Evolutionary conservation across 2,329 filamentous ascomycete species (phyloP).

Genomic region (Trichoderma breve): DNA sequence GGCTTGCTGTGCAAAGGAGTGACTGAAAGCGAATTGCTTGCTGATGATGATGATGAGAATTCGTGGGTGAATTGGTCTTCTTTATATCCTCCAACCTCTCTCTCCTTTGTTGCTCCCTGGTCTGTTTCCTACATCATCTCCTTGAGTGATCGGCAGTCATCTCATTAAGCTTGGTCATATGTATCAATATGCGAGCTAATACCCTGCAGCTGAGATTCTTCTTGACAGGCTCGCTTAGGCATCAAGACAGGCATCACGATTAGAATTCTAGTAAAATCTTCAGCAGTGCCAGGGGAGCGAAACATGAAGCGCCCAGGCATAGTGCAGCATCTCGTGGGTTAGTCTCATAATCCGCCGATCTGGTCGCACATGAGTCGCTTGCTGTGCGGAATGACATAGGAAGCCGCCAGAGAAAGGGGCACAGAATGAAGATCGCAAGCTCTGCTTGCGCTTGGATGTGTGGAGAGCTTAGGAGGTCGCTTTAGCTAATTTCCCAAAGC

Average conservation of each 20-base stretch:
- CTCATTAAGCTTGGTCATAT: background rate
- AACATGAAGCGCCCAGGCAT: background rate
- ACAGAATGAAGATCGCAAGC: slow-evolving; percentile 7
- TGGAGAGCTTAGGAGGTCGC: background rate
- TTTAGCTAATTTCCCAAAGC: background rate
- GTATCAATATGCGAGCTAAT: background rate
- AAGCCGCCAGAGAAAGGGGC: background rate
- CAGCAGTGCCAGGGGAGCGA: background rate
- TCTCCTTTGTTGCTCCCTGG: background rate
- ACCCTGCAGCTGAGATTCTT: background rate
- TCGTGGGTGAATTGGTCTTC: background rate
- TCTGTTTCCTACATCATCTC: background rate
- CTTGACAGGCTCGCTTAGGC: slow-evolving; percentile 1
- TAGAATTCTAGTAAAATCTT: background rate
- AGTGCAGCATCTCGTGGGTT: background rate
- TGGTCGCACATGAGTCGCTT: slow-evolving; percentile 3
- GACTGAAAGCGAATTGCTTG: slow-evolving; percentile 14
- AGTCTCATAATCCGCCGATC: slow-evolving; percentile 11
- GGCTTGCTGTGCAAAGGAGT: slow-evolving; percentile 13
- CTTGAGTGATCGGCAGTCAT: slow-evolving; percentile 5
- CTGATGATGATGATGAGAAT: background rate
- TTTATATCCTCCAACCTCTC: slow-evolving; percentile 10
- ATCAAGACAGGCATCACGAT: background rate
- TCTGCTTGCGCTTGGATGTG: background rate
- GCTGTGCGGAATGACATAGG: background rate